phyloP scores from a whole-genome alignment of 768 basidiomycete species.

The Lactifluus rugatus region DNA sequence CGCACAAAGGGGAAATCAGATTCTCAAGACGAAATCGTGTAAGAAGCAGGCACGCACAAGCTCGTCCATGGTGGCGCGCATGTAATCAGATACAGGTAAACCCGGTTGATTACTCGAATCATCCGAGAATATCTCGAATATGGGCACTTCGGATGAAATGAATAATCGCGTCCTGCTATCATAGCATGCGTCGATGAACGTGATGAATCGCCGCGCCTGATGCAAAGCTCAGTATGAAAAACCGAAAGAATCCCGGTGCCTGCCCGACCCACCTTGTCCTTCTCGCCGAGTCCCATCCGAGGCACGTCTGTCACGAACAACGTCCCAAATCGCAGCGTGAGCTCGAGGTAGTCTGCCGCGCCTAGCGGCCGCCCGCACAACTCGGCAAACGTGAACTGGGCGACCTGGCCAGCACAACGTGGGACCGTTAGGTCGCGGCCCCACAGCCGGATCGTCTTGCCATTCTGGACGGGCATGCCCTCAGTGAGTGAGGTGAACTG shows the following conservation, averaged over 20 bases:
- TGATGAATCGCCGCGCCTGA: conserved; percentile 90
- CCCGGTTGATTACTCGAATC: conserved; percentile 32
- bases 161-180: conserved; percentile 93
- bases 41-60: conserved; percentile 42
- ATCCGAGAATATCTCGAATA: conserved; percentile 84
- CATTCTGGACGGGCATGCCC: conserved; percentile 44
- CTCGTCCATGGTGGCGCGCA: conserved; percentile 92
- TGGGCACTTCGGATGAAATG: conserved; percentile 85
- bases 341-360: conserved; percentile 92
- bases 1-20: background rate
- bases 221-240: background rate
- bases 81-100: conserved; percentile 60
- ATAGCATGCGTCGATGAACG: conserved; percentile 95
- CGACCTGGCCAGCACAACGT: conserved; percentile 68
- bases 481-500: conserved; percentile 69
- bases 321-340: conserved; percentile 80
- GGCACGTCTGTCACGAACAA: conserved; percentile 83
- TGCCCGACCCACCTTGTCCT: conserved; percentile 59
- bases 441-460: conserved; percentile 76
- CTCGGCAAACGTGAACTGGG: conserved; percentile 77
- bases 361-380: conserved; percentile 84
- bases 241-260: background rate
- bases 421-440: conserved; percentile 76
- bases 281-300: conserved; percentile 76
- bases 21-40: conserved; percentile 2